Base-by-base conservation (phyloP, 495 filamentous ascomycete species). In the Aspergillus haitiensis region DNA sequence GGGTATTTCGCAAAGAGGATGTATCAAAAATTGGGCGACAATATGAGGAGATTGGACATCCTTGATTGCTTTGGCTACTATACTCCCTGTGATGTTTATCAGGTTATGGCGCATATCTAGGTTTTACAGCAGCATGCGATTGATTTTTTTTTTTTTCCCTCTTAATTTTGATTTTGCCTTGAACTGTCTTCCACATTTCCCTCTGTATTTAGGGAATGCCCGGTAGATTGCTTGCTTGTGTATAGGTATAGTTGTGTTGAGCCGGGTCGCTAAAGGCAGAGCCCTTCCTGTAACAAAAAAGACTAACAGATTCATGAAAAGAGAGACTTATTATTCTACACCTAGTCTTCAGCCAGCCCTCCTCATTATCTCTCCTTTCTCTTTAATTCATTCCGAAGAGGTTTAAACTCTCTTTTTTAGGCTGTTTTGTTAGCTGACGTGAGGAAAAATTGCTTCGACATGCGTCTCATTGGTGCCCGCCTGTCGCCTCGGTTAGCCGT, bases 101-200 rank as follows among this genome's bases (percentile, higher is more conserved):
- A 31, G 51, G 12, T 63, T 51, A 45, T 34, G 61, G 61, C 61
- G 61, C 52, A 58, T 59, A 21, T 58, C 32, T 63, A 45, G 58
- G 58, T 49, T 58, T 45, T 52, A 51, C 27, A 47, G 45, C 45
- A 59, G 51, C 35, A 52, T 44, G 15, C 49, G 35, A n/a, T 55
- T 60, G 15, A 6, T 54, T 60, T 42, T 60, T n/a, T 50, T 32
- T 31, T 31, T n/a, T 47, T 47, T 51, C 5, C n/a, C 34, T 34
- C 5, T n/a, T 12, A 16, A 33, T 34, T 6, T 51, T n/a, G 12
- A 12, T 11, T 50, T 12, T 2, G 33, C 21, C n/a, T 32, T 32
- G 47, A 9, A 16, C 2, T 47, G 6, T 40, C 7, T n/a, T 8
- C 37, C 13, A 3, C 0, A 16, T 47, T 47, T 47, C 45, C 21